Base-by-base conservation (phyloP, 2,329 filamentous ascomycete species). In the Tolypocladium guangdongense region DNA sequence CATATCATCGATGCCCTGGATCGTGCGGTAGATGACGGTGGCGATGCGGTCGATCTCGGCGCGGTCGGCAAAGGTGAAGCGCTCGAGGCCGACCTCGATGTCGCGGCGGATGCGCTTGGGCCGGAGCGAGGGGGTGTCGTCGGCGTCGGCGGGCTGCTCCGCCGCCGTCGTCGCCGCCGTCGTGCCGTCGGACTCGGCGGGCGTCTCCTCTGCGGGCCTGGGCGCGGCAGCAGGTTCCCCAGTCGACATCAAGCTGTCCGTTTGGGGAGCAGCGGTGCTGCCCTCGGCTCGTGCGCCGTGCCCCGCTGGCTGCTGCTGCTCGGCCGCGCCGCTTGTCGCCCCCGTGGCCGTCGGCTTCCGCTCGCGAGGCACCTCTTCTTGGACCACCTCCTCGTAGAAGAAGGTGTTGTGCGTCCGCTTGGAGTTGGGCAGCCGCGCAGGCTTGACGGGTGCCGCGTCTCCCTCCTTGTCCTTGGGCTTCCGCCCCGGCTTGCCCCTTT, bases 41-140 rank as follows among this genome's bases (percentile, higher is more conserved):
- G 88, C 88, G 57, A 99, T 89, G 53, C 83, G 83, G 64, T 96
- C 89, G 45, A 97, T 80, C 53, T 95, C 83, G 3, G 77, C 78
- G 52, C 86, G 84, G 56, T 82, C 77, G 2, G 82, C 83, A 58
- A 85, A 85, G 55, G 75, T 77, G 70, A 87, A 92, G 55, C 88
- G 81, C 70, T 93, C 88, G 1, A 82, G 74, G 1, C 88, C 88
- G 46, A 93, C 81, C 63, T 92, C 87, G 56, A 92, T 81, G 63
- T 91, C 83, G 54, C 76, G 78, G 41, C 86, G 73, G 50, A 82
- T 69, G 22, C 78, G 77, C 65, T 76, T 81, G n/a, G 80, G 76
- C 53, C 78, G 69, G 53, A 71, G 68, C 60, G 79, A 70, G 2
- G 73, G 71, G 2, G 62, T 56, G 36, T 64, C 62, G 35, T 64